Conservation (phyloP, 768 basidiomycete genomes). For the Psilocybe cyanescens region DNA sequence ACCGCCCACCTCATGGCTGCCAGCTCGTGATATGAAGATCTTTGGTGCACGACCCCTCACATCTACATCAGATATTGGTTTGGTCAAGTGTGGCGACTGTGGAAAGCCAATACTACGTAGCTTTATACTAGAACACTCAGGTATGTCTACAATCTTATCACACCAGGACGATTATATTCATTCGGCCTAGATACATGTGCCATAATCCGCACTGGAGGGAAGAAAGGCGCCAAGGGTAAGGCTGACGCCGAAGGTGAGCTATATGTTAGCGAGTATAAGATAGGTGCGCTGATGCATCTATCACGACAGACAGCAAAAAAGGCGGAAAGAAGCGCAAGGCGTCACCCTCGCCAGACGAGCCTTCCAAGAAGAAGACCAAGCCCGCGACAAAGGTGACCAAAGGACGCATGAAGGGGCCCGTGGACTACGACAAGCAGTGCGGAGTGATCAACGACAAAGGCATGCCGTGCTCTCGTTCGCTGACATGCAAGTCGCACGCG, state of each 20-base stretch:
- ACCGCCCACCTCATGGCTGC: constrained; percentile 85
- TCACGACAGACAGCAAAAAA: constrained; percentile 42
- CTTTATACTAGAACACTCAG: constrained; percentile 73
- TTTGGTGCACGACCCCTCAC: constrained; percentile 80
- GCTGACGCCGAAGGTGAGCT: constrained; percentile 48
- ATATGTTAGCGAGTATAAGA: neutral
- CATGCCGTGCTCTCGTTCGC: constrained; percentile 89
- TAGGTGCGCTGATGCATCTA: neutral
- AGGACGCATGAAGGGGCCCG: constrained; percentile 81
- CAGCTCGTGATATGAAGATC: constrained; percentile 85
- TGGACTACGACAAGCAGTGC: constrained; percentile 91
- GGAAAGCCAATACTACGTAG: constrained; percentile 80
- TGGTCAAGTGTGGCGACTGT: constrained; percentile 82
- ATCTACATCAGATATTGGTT: constrained; percentile 58
- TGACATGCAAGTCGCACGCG: constrained; percentile 97
- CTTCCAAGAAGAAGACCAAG: constrained; percentile 79
- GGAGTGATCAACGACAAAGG: constrained; percentile 97
- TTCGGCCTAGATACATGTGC: constrained; percentile 58
- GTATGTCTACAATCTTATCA: constrained; percentile 38
- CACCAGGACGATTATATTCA: constrained; percentile 5
- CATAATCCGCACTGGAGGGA: constrained; percentile 54
- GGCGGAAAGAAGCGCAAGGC: constrained; percentile 80
- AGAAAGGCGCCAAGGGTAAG: constrained; percentile 63
- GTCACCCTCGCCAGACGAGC: constrained; percentile 71
- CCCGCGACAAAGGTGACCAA: constrained; percentile 73